phyloP scores from a whole-genome alignment of 208 protist genomes.

The Acanthamoeba polyphaga region DNA sequence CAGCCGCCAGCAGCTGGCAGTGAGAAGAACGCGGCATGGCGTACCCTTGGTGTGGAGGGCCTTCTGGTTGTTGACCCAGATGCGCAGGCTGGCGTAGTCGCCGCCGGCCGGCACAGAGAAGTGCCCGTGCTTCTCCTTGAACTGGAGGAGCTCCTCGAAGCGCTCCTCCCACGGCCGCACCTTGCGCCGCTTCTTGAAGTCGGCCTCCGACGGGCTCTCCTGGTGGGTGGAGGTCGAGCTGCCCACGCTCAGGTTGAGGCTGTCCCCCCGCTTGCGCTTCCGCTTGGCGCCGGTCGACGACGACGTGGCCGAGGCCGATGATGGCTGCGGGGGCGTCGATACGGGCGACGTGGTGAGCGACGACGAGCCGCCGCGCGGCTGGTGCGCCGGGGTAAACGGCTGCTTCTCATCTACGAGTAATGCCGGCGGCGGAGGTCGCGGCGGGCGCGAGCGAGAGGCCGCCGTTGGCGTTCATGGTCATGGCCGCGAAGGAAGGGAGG shows the following conservation, averaged over 20 bases:
- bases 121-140: constrained; percentile 30
- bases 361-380: neutral
- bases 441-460: neutral
- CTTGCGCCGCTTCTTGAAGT: neutral
- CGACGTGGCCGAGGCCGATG: neutral
- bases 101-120: constrained; percentile 8
- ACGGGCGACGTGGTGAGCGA: neutral
- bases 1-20: neutral
- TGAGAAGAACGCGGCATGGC: neutral
- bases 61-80: constrained; percentile 72
- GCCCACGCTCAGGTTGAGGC: neutral
- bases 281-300: neutral
- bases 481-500: neutral
- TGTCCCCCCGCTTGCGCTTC: neutral
- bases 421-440: neutral
- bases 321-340: neutral
- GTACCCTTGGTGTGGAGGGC: constrained; percentile 59
- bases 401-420: neutral
- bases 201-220: too few relatives aligned
- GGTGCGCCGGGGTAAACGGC: neutral
- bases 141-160: constrained; percentile 34
- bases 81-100: constrained; percentile 36
- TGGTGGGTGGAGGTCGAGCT: neutral
- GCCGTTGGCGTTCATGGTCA: neutral
- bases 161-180: constrained; percentile 45